These are phyloP conservation scores for Macrolepiota albuminosa DNA, from an alignment of 768 basidiomycete species.

Conservation along the genomic window DNA sequence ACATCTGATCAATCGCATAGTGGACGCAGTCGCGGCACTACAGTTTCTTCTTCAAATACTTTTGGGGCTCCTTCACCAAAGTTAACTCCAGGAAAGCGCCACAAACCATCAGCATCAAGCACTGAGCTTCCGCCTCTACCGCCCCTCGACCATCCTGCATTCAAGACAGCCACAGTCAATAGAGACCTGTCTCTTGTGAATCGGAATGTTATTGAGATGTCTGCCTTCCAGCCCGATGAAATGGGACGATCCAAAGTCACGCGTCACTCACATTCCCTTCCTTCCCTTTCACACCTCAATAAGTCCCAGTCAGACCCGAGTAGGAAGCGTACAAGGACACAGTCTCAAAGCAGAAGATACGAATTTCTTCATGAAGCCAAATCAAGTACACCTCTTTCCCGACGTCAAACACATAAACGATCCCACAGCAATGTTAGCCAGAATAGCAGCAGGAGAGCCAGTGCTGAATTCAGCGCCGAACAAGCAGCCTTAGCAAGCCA, in stretches of 20 bases:
- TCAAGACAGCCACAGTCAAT: slow-evolving; percentile 13
- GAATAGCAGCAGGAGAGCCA: slow-evolving; percentile 39
- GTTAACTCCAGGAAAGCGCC: slow-evolving; percentile 22
- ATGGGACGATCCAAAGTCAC: slow-evolving; percentile 6
- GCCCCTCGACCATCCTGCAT: slow-evolving; percentile 44
- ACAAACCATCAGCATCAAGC: slow-evolving; percentile 21
- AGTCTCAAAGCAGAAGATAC: slow-evolving; percentile 8
- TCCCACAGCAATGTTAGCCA: slow-evolving; percentile 29
- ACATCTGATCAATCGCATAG: slow-evolving; percentile 11
- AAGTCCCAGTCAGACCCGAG: not conserved
- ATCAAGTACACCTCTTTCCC: slow-evolving; percentile 7
- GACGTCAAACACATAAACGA: slow-evolving; percentile 17
- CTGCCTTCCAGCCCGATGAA: not conserved
- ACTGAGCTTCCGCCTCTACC: slow-evolving; percentile 49
- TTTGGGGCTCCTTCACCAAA: slow-evolving; percentile 29
- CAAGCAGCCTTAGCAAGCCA: slow-evolving; percentile 33
- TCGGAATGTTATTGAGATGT: not conserved
- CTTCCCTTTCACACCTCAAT: slow-evolving; percentile 16
- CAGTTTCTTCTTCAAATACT: slow-evolving; percentile 26
- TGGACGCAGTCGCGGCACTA: slow-evolving; percentile 12
- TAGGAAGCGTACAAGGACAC: slow-evolving; percentile 14
- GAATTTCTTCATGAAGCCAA: slow-evolving; percentile 8
- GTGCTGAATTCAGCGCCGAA: slow-evolving; percentile 54
- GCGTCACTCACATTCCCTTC: slow-evolving; percentile 21
- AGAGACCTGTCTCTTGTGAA: not conserved